Base-by-base conservation (phyloP, 345 rosid genomes). In the Erucastrum elatum region DNA sequence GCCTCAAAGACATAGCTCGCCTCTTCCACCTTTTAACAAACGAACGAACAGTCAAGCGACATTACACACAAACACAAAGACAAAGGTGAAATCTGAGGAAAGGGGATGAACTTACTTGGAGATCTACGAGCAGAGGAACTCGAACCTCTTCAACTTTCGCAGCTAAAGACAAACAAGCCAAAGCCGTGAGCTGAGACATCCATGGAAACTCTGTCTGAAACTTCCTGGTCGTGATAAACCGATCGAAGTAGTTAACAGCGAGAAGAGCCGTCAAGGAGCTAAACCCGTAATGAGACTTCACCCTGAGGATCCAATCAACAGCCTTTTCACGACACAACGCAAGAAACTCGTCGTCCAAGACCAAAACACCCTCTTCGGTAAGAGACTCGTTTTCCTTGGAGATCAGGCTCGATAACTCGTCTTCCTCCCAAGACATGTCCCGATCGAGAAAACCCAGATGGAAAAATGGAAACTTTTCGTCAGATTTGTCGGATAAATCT, bases 111-210 rank as follows among this genome's bases (percentile, higher is more conserved):
- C 87, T 29, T 88, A 92, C 98, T 88, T 94, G 98, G 56, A 94
- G 80, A 82, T 92, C 94, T 68, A 94, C 70, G 66, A 94, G 95
- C 75, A 91, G 84, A 2, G 97, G 97, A 29, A 90, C 94, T n/a
- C 86, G 90, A 66, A 89, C 88, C 84, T 94, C 98, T 85, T 92
- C 98, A 78, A 94, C 91, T 73, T 94, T 94, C 0, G 95, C 93
- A 84, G 98, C 96, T 71, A 94, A 44, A 74, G 98, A 92, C 76
- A 92, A 76, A 79, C 94, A 94, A 84, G 97, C 90, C 37, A 94
- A 90, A 64, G 97, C 95, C 41, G 87, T 86, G 71, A 94, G 93
- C 70, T 94, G 97, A 72, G 88, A 85, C 94, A 92, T 90, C 98
- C 98, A 94, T 12, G 98, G 97, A 86, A 86, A 92, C 67, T 90